These are phyloP conservation scores for Pestalotiopsis fici DNA, from an alignment of 2,329 filamentous ascomycete genomes.

Conservation along the genomic window DNA sequence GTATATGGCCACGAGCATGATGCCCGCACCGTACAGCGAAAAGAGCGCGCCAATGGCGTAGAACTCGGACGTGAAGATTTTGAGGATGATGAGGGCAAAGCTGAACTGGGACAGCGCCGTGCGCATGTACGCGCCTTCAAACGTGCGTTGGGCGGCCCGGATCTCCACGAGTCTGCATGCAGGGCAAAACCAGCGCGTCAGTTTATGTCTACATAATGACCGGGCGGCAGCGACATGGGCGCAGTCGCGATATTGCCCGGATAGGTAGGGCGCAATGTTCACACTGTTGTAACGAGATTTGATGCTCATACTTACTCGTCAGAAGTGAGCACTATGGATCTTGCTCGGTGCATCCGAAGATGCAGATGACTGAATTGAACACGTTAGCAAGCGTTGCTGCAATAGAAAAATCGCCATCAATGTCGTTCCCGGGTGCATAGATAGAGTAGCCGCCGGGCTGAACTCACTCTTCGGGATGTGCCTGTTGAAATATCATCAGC, in stretches of 20 bases:
- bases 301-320: slow-evolving; percentile 60
- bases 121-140: slow-evolving; percentile 94
- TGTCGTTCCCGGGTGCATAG: no score
- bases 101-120: slow-evolving; percentile 94
- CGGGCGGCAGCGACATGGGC: neutral
- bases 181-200: neutral
- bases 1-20: slow-evolving; percentile 82
- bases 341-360: slow-evolving; percentile 79
- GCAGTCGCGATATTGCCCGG: neutral
- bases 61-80: slow-evolving; percentile 96
- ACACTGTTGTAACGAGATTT: neutral
- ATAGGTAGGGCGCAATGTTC: neutral
- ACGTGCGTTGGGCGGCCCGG: slow-evolving; percentile 91
- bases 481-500: slow-evolving; percentile 17
- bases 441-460: neutral
- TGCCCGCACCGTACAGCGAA: slow-evolving; percentile 83
- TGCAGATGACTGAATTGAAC: slow-evolving; percentile 64
- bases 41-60: slow-evolving; percentile 97
- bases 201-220: neutral
- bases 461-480: slow-evolving; percentile 28
- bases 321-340: slow-evolving; percentile 78
- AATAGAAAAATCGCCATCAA: neutral
- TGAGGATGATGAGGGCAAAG: slow-evolving; percentile 90
- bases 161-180: slow-evolving; percentile 76
- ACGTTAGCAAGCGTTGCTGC: neutral